Base-by-base conservation (phyloP, 1,284 basidiomycete species). In the Pseudozyma hubeiensis region DNA sequence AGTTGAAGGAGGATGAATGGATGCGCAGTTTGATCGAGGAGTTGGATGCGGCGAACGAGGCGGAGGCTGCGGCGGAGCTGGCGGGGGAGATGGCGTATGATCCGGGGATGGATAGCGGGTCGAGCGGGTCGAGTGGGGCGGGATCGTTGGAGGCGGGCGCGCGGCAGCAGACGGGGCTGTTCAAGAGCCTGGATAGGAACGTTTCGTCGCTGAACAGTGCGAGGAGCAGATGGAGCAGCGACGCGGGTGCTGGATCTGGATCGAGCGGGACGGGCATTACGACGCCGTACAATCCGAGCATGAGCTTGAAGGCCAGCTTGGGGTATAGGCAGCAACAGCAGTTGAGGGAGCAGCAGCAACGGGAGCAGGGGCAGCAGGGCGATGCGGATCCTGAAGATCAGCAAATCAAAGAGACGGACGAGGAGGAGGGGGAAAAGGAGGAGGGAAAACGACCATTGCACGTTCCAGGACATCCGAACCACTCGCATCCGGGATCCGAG, bases 1-100 rank as follows among this genome's bases (percentile, higher is more conserved):
- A 98, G 83, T 88, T 99, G 29, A 89, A 95, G 85, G 88, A 91
- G 50, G 93, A 99, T 84, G 89, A 90, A 16, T 99, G 97, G 97
- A 93, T 99, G 66, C 65, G 78, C 30, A 78, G 73, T 51, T 68
- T 85, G 30, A 79, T 82, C 39, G 81, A 81, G 34, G 78, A 77
- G 60, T 59, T 83, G 34, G 71, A 81, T 53, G 78, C 64, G 29
- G 80, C 80, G 10, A 74, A 77, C 33, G 77, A 47, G 44, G 77
- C 76, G 3, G 81, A 82, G 44, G 72, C 63, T 3, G 73, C 73
- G 7, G 67, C 63, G 9, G 67, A 66, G 49, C 34, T 64, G 19
- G 71, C 66, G 1, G 64, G 51, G 1, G 46, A 34, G 17, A 11
- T 54, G 29, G 65, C 53, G 0, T 55, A 53, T 1, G 59, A n/a